These are phyloP conservation scores for Ogataea kodamae DNA, from an alignment of 805 yeast species.

Conservation along the genomic window DNA sequence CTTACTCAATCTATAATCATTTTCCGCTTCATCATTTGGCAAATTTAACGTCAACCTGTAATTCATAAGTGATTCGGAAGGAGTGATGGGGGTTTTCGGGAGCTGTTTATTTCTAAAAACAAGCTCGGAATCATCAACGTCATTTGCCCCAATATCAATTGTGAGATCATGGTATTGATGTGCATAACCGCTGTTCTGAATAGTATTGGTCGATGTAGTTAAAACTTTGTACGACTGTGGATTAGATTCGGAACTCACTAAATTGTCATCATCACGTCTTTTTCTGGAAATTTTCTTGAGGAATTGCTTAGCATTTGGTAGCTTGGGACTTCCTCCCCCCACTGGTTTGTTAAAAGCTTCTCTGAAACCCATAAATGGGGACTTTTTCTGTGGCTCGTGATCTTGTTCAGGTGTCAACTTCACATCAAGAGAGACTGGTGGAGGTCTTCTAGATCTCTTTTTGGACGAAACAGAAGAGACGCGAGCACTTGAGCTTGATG, in stretches of 20 bases:
- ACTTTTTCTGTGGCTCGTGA: conserved; percentile 13
- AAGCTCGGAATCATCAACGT: conserved; percentile 1
- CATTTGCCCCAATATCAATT: conserved; percentile 11
- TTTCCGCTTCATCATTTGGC: conserved; percentile 24
- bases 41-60: conserved; percentile 25
- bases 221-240: conserved; percentile 10
- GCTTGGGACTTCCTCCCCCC: conserved; percentile 13
- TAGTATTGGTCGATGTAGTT: conserved; percentile 4
- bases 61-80: conserved; percentile 27
- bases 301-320: conserved; percentile 21
- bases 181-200: conserved; percentile 8
- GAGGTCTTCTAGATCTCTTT: conserved; percentile 19
- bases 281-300: conserved; percentile 22
- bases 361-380: conserved; percentile 22
- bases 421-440: conserved; percentile 9
- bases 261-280: conserved; percentile 10
- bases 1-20: conserved; percentile 19
- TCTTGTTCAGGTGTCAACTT: conserved; percentile 1
- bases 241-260: conserved; percentile 4
- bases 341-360: conserved; percentile 23
- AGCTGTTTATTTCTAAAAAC: conserved; percentile 14
- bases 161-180: conserved; percentile 13
- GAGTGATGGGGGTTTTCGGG: conserved; percentile 23
- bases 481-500: conserved; percentile 1
- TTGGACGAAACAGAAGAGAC: conserved; percentile 12